Base-by-base conservation (phyloP, 108 stramenopile species). In the Aurantiochytrium sp. region DNA sequence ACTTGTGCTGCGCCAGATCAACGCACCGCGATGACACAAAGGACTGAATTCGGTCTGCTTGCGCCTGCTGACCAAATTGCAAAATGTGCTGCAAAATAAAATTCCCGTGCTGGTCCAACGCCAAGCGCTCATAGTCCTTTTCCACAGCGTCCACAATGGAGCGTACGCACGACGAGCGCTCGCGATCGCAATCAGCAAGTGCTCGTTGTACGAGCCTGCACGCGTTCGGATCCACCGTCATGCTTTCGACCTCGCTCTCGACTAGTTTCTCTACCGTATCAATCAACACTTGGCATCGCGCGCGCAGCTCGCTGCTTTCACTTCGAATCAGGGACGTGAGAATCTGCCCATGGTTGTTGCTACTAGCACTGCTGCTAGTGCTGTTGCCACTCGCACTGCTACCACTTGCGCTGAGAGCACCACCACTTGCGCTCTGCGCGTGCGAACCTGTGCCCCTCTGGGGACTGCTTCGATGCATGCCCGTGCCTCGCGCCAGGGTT, bases 61-160 rank as follows among this genome's bases (percentile, higher is more conserved):
- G 76, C 23, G 19, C 6, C n/a, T 83, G 49, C 51, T 83, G 76
- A 35, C 76, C 76, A 83, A 83, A 53, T 45, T 83, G 49, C 51
- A 83, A 35, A 53, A 83, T 83, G 4, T 83, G 76, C 76, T 83
- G 76, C 76, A 83, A 45, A 53, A 83, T 83, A 4, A 83, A 83
- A 45, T 83, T 83, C 4, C 76, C 76, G 23, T 83, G 76, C 51
- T 83, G 76, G 28, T 83, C 76, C 16, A 53, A 45, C n/a, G 76
- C 76, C 12, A 83, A 23, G 51, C 76, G 76, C 19, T 47, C 45
- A 53, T 21, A 53, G 45, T 83, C 49, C 6, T 6, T 53, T 45
- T 83, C 76, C 76, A 83, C 49, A 12, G 4, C 5, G 28, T 83
- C 76, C 76, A 83, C 49, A 18, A 83, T 53, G 25, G 28, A n/a